Conservation (phyloP, 768 basidiomycete genomes). For the Amanita jacksonii region DNA sequence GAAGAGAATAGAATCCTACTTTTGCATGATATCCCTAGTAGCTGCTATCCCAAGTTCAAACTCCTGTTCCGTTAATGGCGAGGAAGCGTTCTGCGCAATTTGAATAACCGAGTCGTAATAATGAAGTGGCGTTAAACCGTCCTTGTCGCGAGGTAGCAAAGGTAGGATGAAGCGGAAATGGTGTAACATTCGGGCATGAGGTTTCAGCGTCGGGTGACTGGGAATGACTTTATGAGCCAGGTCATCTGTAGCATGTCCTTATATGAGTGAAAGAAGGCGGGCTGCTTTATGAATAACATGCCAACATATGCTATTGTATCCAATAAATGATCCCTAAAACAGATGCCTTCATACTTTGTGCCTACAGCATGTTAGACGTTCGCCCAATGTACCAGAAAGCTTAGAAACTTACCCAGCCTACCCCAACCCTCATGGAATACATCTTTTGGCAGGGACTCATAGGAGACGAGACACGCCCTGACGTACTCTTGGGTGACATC, state of each 20-base stretch:
- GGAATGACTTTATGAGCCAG: constrained; percentile 69
- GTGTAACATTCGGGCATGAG: constrained; percentile 68
- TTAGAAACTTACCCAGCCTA: constrained; percentile 42
- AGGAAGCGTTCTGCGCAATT: constrained; percentile 49
- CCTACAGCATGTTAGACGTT: constrained; percentile 24
- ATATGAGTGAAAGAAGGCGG: constrained; percentile 1
- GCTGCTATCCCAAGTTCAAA: constrained; percentile 55
- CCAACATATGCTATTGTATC: constrained; percentile 65
- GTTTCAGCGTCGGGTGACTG: constrained; percentile 56
- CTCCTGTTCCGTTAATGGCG: constrained; percentile 59
- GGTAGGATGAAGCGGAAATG: constrained; percentile 73
- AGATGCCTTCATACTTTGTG: constrained; percentile 47
- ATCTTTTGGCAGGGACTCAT: constrained; percentile 62
- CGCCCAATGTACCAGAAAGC: not conserved
- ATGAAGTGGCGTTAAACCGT: constrained; percentile 59
- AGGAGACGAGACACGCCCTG: constrained; percentile 62
- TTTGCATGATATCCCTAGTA: constrained; percentile 48
- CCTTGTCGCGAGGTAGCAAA: constrained; percentile 46
- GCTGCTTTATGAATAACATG: constrained; percentile 21
- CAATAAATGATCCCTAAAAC: constrained; percentile 60
- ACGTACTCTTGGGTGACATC: constrained; percentile 69
- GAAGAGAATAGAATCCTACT: constrained; percentile 30
- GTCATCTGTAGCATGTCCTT: constrained; percentile 33
- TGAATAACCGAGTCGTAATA: constrained; percentile 75
- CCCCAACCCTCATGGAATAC: constrained; percentile 71